A percentile compares a stretch with the other conserved stretches of the same genome.
Conservation (phyloP, 495 filamentous ascomycete genomes). For the Aspergillus nidulans region DNA sequence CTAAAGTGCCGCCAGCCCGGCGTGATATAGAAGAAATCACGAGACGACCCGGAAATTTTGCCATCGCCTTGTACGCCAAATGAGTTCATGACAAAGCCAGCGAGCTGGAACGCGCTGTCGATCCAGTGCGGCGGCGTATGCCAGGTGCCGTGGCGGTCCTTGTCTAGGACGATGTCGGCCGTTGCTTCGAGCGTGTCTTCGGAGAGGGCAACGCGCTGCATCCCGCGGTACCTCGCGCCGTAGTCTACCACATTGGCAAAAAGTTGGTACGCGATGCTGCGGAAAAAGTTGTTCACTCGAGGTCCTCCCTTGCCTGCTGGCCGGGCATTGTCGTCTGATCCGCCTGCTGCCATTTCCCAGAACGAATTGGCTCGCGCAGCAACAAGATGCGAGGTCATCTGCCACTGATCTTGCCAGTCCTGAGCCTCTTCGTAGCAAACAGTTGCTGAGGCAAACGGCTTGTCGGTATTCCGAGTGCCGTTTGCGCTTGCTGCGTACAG, state of each 20-base stretch:
- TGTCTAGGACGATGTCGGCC: conserved; percentile 33
- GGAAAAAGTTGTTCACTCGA: conserved; percentile 9
- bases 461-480: neutral
- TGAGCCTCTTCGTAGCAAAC: conserved; percentile 14
- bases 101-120: conserved; percentile 39
- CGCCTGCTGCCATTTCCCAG: conserved; percentile 22
- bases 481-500: neutral
- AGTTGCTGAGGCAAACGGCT: conserved; percentile 21
- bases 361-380: conserved; percentile 19
- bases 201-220: conserved; percentile 30
- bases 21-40: conserved; percentile 31
- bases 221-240: conserved; percentile 33
- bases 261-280: conserved; percentile 28
- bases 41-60: neutral
- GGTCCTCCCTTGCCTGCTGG: too few species aligned
- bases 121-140: conserved; percentile 34
- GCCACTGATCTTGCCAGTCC: conserved; percentile 24
- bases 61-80: neutral
- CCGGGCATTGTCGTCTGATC: conserved; percentile 21
- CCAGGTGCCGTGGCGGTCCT: conserved; percentile 14
- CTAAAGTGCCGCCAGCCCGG: conserved; percentile 30
- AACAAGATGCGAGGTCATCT: conserved; percentile 18
- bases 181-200: conserved; percentile 32
- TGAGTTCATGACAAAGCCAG: conserved; percentile 38
- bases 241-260: conserved; percentile 42